phyloP scores from a whole-genome alignment of 352 stramenopile species.

The Globisporangium cylindrosporum region DNA sequence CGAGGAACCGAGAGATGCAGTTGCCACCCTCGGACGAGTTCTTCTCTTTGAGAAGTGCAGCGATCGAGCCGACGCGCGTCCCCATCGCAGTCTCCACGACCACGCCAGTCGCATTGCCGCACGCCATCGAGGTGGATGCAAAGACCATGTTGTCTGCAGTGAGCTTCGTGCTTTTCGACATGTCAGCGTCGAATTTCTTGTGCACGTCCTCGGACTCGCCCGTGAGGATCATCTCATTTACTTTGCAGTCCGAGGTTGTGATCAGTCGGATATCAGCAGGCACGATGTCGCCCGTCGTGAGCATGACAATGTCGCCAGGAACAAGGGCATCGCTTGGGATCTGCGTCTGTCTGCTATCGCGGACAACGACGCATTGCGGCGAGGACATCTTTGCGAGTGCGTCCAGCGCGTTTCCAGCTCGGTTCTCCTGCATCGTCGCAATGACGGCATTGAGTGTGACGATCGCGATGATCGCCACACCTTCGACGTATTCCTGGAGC shows the following conservation, averaged over 20 bases:
- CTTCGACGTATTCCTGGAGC: constrained; percentile 40
- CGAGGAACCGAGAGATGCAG: constrained; percentile 19
- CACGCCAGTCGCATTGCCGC: constrained; percentile 37
- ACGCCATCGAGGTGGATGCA: constrained; percentile 67
- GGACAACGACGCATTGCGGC: constrained; percentile 36
- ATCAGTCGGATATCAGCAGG: constrained; percentile 82
- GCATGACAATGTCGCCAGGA: constrained; percentile 64
- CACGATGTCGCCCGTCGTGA: constrained; percentile 87
- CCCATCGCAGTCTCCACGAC: constrained; percentile 42
- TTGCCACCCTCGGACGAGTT: constrained; percentile 11
- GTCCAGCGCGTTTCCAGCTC: constrained; percentile 36
- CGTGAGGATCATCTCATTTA: constrained; percentile 91
- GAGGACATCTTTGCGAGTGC: constrained; percentile 39
- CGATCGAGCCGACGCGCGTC: constrained; percentile 46
- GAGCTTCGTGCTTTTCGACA: constrained; percentile 28
- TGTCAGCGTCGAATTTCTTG: constrained; percentile 25
- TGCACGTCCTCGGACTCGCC: constrained; percentile 61
- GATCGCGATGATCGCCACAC: constrained; percentile 45
- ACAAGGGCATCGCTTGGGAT: constrained; percentile 41
- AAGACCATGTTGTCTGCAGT: constrained; percentile 87
- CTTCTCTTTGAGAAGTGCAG: constrained; percentile 30
- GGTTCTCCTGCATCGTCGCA: constrained; percentile 41
- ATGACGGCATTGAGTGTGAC: constrained; percentile 39
- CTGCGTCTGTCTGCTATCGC: constrained; percentile 29
- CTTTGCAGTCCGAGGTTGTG: constrained; percentile 57